Conservation (phyloP, 2,329 filamentous ascomycete species). For the Rhexocercosporidium sp. region DNA sequence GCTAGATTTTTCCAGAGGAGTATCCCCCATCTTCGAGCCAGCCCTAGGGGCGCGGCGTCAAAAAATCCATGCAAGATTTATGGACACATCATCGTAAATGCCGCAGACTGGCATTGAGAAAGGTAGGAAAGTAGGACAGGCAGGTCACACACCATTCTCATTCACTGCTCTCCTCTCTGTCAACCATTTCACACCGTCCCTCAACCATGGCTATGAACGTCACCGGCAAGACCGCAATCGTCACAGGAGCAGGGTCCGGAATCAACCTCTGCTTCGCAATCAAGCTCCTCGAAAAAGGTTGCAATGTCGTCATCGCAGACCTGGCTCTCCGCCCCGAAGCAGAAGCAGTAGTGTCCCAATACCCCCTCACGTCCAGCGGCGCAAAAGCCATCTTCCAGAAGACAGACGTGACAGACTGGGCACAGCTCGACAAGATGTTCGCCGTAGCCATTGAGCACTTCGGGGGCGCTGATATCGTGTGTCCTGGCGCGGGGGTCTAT, state of each 20-base stretch:
- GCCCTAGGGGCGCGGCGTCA: background rate
- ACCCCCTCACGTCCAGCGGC: conserved; percentile 22
- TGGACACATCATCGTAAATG: background rate
- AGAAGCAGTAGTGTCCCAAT: conserved; percentile 38
- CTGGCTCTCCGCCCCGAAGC: conserved; percentile 50
- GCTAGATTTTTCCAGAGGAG: background rate
- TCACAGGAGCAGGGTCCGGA: conserved; percentile 61
- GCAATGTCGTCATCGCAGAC: conserved; percentile 54
- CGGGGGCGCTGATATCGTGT: conserved; percentile 46
- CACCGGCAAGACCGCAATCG: conserved; percentile 54
- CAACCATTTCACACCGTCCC: background rate
- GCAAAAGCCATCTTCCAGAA: conserved; percentile 48
- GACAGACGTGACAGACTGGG: conserved; percentile 53
- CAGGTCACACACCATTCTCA: background rate
- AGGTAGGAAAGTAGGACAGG: background rate
- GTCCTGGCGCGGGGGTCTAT: conserved; percentile 53
- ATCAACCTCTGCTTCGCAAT: conserved; percentile 52
- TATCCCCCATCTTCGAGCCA: background rate
- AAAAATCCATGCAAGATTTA: background rate
- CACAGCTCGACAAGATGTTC: conserved; percentile 46
- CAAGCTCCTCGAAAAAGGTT: conserved; percentile 48
- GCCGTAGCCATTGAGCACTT: conserved; percentile 44
- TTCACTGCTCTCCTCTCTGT: background rate
- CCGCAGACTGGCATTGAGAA: background rate
- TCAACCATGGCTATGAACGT: conserved; percentile 43